Evolutionary conservation across 192 early-diverging fungal genomes (phyloP), one percentile per base, ranked within the genome.

Genomic region (Thamnidium elegans): DNA sequence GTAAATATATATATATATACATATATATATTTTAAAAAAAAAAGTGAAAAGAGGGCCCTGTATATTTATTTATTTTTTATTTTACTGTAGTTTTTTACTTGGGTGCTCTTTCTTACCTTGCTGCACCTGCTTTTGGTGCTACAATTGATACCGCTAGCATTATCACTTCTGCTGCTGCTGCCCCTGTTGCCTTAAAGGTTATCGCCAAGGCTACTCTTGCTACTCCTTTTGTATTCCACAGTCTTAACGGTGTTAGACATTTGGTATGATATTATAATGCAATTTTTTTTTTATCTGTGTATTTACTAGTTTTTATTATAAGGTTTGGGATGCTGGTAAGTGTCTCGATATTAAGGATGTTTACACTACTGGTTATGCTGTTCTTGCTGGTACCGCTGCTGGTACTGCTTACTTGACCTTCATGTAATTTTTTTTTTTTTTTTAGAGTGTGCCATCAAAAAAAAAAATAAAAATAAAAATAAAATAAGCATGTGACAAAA

Each of bases 161-260:
- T 46, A 86, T 87, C 2, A 71, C 86, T 53, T 73, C 84, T 55
- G 78, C 87, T 70, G 86, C 91, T 30, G 76, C 86, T 4, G 55
- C 84, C 50, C 94, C 95, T 4, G 70, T 79, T 23, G 80, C 84
- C 10, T 75, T 86, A 39, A 78, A 91, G 68, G 60, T 94, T n/a
- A 73, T 79, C 4, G 84, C 71, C 50, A 98, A 98, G 83, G 68
- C 81, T 39, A 67, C 85, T 42, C 31, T 96, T 61, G 86, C 90
- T 43, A 61, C 77, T 50, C 87, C 91, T 17, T 82, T 92, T 66
- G 82, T 86, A 58, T 98, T 81, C 86, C 94, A 98, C 77, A 74
- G 80, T 31, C 84, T 92, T 69, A 93, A 90, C 77, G 93, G 94
- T 50, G 62, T 95, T 47, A 84, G 95, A 62, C 95, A 98, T 79